These are phyloP conservation scores for Limonomyces culmigenus DNA, from an alignment of 1,284 basidiomycete species.

Conservation along the genomic window DNA sequence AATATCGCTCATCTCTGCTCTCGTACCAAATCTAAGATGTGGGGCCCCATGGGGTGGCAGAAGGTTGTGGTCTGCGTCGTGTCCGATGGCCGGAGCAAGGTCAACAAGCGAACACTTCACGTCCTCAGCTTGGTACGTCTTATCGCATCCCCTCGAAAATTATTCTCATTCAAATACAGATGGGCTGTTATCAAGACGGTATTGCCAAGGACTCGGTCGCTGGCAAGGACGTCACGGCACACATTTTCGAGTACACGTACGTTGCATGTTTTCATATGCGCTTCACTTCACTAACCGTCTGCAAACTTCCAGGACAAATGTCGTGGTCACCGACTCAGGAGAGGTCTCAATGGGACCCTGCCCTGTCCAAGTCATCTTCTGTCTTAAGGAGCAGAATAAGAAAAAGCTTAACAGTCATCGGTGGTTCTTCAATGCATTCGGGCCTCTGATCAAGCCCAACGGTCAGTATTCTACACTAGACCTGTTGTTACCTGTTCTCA, in stretches of 20 bases:
- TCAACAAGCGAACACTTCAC: slow-evolving; percentile 78
- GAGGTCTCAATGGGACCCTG: slow-evolving; percentile 72
- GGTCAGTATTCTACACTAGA: slow-evolving; percentile 20
- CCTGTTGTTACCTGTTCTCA: background rate
- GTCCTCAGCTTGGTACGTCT: slow-evolving; percentile 44
- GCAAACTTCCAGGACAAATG: slow-evolving; percentile 59
- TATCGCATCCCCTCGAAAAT: background rate
- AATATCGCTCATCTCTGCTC: slow-evolving; percentile 77
- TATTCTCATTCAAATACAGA: slow-evolving; percentile 20
- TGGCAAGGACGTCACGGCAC: slow-evolving; percentile 86
- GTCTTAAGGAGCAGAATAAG: slow-evolving; percentile 91
- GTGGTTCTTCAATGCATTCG: slow-evolving; percentile 97
- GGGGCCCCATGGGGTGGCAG: slow-evolving; percentile 91
- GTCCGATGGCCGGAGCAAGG: slow-evolving; percentile 80
- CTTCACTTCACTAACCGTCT: slow-evolving; percentile 7
- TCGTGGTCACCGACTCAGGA: slow-evolving; percentile 70
- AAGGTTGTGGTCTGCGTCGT: slow-evolving; percentile 90
- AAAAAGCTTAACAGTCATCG: slow-evolving; percentile 88
- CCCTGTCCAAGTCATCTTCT: slow-evolving; percentile 88
- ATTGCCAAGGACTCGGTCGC: slow-evolving; percentile 87
- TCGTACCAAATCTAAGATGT: slow-evolving; percentile 72
- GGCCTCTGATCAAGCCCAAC: slow-evolving; percentile 72
- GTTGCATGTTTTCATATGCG: background rate
- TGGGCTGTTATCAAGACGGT: slow-evolving; percentile 95
- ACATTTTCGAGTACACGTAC: slow-evolving; percentile 70